Evolutionary conservation across 2,329 filamentous ascomycete genomes (phyloP).

Genomic region (Ophiostoma sp.): DNA sequence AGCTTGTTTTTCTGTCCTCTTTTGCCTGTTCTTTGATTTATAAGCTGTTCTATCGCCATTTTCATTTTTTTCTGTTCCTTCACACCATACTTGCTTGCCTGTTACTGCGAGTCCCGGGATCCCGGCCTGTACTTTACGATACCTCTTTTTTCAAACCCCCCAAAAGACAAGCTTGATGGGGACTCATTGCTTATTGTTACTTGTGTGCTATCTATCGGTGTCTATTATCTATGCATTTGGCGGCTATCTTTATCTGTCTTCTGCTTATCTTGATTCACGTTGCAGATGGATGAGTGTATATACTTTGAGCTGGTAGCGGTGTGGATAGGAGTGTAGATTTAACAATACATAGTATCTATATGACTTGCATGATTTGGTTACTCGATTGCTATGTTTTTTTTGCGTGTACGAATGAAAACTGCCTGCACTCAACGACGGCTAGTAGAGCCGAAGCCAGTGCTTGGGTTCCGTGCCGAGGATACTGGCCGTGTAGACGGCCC

Average conservation of each 20-base stretch:
- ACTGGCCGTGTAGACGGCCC: conserved; percentile 36
- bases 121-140: conserved; percentile 10
- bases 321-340: neutral
- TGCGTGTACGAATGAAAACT: neutral
- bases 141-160: conserved; percentile 10
- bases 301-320: neutral
- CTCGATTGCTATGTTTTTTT: too few relatives aligned
- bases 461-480: conserved; percentile 53
- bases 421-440: neutral
- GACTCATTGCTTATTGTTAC: neutral
- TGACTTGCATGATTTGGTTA: neutral
- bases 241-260: neutral
- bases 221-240: neutral
- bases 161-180: neutral
- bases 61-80: neutral
- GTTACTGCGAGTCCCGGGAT: neutral
- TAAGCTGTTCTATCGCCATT: neutral
- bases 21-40: neutral
- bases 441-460: conserved; percentile 60
- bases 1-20: neutral
- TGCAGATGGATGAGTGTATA: neutral
- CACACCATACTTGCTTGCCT: neutral
- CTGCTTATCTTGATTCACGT: neutral
- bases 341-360: neutral
- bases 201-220: neutral